Evolutionary conservation across 2,329 filamentous ascomycete genomes (phyloP), one percentile per base, ranked within the genome.

Genomic region (Diaporthe batatas): DNA sequence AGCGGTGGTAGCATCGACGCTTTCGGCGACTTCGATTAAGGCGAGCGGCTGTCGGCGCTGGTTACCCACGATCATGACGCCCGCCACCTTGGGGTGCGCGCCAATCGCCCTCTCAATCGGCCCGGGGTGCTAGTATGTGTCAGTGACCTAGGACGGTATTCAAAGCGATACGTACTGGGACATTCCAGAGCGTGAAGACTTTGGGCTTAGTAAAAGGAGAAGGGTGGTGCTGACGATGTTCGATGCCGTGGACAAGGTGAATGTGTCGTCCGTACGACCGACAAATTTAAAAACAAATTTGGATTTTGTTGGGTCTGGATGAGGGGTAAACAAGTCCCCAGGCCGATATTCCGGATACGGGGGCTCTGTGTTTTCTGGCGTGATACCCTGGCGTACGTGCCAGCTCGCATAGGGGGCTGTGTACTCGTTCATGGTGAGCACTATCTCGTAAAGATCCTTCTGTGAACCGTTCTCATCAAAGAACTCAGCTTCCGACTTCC

Each of bases 281-380:
- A 58, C 73, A 32, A 76, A 77, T 18, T 72, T 73, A 73, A 74
- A 77, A 1, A 68, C 76, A 25, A 72, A 76, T 1, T 34, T 34
- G 6, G 75, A 73, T 64, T 76, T 76, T 32, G 59, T 55, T 29
- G 75, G 75, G 51, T 77, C 73, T 18, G 76, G 74, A 29, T 77
- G 76, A 10, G 73, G 74, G 7, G 71, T 73, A 72, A 75, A 77
- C 18, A 77, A 73, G 54, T 77, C 76, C 16, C 76, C 76, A 49
- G 72, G 51, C 21, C 55, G 68, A 68, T 47, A 70, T 34, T 77
- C 74, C n/a, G 70, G 71, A 4, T 67, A 68, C 32, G 65, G 51
- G 1, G 49, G 69, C 55, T 65, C 72, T 18, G 64, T 49, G 34
- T 69, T 68, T 18, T 64, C 62, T 21, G 72, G 51, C 2, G 70